Base-by-base conservation (phyloP, 2,329 filamentous ascomycete species). In the Paraphaeosphaeria minitans region DNA sequence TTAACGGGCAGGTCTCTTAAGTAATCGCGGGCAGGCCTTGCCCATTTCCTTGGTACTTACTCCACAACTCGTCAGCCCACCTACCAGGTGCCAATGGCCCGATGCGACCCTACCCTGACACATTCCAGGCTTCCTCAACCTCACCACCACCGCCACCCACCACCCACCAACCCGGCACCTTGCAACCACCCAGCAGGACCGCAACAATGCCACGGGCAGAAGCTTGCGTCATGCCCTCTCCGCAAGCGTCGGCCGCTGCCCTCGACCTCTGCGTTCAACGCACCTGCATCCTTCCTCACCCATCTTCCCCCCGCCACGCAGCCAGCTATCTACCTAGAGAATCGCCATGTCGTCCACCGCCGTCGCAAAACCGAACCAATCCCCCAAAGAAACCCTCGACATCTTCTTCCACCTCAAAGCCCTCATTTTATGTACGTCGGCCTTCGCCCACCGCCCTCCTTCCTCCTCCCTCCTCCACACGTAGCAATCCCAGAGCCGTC, bases 321-420 rank as follows among this genome's bases (percentile, higher is more conserved):
- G n/a, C n/a, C n/a, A n/a, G n/a, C n/a, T 31, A 31, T 4, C 6
- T 12, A 31, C 29, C 6, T 12, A 31, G 4, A 3, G 7, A 27
- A 22, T n/a, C 41, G 46, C 14, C 7, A 53, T 53, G 51, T 45
- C 51, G 8, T 42, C 50, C 16, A 45, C 51, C 27, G 19, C 41
- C 3, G 29, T 29, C 4, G 22, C 27, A 27, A 53, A 53, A 46
- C 29, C 27, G 24, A 45, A 53, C 19, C 24, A 53, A 16, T 43
- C 39, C 29, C 39, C 27, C 5, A 59, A 59, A 55, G 59, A 61
- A 39, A 37, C 56, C n/a, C 53, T 61, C 31, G 60, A 62, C 21
- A 19, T 55, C 29, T 57, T 53, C 42, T 39, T 22, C 47, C 57
- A 57, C 39, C 54, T 62, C 29, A 62, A 57, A 47, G 24, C 43